Conservation (phyloP, 768 basidiomycete genomes). For the Tulasnella sp. region DNA sequence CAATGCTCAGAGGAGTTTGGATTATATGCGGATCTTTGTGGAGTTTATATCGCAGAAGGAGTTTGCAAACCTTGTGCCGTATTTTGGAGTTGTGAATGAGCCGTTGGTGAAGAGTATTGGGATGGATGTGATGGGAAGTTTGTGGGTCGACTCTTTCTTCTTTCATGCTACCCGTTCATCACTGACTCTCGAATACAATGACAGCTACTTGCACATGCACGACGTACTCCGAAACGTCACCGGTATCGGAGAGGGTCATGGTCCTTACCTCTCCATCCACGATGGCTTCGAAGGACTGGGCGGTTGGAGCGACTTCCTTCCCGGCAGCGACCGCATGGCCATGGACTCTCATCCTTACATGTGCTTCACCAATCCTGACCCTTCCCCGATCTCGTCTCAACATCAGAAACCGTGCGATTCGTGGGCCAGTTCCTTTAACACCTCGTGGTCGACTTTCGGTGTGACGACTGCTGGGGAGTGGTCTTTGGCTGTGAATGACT, state of each 20-base stretch:
- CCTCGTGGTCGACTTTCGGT: constrained; percentile 69
- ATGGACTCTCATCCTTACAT: constrained; percentile 86
- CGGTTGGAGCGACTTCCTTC: constrained; percentile 61
- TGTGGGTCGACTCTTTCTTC: constrained; percentile 22
- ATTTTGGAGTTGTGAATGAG: constrained; percentile 89
- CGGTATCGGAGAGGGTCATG: constrained; percentile 73
- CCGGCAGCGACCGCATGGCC: constrained; percentile 68
- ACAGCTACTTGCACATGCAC: constrained; percentile 78
- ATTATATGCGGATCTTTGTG: constrained; percentile 77
- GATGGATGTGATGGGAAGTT: constrained; percentile 22
- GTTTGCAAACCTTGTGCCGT: constrained; percentile 68
- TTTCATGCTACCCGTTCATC: too few species aligned
- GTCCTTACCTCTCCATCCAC: constrained; percentile 75
- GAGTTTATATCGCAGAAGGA: constrained; percentile 57
- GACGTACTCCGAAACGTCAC: constrained; percentile 65
- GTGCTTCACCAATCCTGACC: constrained; percentile 55
- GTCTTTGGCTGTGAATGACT: constrained; percentile 23
- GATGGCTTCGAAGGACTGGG: constrained; percentile 68
- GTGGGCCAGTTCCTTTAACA: constrained; percentile 68
- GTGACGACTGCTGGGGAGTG: constrained; percentile 80
- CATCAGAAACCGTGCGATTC: constrained; percentile 50
- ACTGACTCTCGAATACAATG: too few species aligned
- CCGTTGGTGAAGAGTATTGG: constrained; percentile 35
- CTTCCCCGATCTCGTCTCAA: constrained; percentile 46
- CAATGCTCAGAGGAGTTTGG: constrained; percentile 83